Conservation (phyloP, 2,329 filamentous ascomycete genomes). For the Diatrype stigma region DNA sequence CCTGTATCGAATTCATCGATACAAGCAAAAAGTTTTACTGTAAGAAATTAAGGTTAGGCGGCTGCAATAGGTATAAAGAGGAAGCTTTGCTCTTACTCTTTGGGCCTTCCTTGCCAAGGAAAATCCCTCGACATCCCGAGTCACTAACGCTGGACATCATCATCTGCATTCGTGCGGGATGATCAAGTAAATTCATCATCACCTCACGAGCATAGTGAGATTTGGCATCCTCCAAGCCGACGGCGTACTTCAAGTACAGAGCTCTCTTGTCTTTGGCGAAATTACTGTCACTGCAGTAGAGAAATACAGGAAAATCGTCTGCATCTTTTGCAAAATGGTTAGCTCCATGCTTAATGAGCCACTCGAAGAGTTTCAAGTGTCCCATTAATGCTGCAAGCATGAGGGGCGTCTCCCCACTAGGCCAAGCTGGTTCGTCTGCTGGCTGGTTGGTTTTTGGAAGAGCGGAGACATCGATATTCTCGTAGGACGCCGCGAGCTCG, state of each 20-base stretch:
- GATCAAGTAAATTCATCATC: conserved; percentile 8
- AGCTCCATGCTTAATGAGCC: conserved; percentile 9
- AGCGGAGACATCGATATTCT: not conserved
- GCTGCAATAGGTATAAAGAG: too few species aligned
- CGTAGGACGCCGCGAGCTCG: not conserved
- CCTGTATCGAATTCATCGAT: conserved; percentile 12
- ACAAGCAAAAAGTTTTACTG: not conserved
- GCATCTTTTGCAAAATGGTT: not conserved
- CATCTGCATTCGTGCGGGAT: conserved; percentile 2
- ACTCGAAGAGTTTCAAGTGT: conserved; percentile 12
- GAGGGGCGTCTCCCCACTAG: not conserved
- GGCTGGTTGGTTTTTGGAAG: not conserved
- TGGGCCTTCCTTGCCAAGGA: not conserved
- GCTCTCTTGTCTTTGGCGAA: conserved; percentile 8
- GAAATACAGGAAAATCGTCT: conserved; percentile 6
- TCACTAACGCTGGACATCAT: not conserved
- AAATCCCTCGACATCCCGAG: not conserved
- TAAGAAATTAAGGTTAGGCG: too few species aligned
- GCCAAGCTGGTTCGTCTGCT: not conserved
- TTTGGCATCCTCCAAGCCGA: conserved; percentile 7
- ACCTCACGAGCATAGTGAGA: conserved; percentile 4
- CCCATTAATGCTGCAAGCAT: conserved; percentile 19
- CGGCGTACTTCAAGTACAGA: conserved; percentile 4
- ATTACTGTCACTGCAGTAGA: conserved; percentile 7
- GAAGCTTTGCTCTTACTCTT: too few species aligned